These are phyloP conservation scores for Colletotrichum simmondsii DNA, from an alignment of 2,329 filamentous ascomycete species.

Conservation along the genomic window DNA sequence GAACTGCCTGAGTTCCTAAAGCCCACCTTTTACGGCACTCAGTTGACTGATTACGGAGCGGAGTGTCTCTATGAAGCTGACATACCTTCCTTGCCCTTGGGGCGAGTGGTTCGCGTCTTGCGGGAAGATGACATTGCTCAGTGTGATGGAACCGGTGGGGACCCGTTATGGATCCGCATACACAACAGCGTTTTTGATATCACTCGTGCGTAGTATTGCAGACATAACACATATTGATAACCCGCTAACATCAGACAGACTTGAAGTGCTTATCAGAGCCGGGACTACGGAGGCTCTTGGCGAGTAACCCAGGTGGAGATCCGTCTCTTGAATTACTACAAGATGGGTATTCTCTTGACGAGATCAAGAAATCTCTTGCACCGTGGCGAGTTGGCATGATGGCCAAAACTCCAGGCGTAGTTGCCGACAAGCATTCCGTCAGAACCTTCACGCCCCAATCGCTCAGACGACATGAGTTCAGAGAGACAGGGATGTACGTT, in stretches of 20 bases:
- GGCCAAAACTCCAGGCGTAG: not conserved
- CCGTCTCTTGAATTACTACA: constrained; percentile 2
- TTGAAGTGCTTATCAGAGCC: not conserved
- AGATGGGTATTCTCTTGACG: not conserved
- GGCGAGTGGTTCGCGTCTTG: not conserved
- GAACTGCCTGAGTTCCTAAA: not conserved
- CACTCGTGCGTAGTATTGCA: constrained; percentile 7
- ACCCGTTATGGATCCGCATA: constrained; percentile 11
- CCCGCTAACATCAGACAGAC: not conserved
- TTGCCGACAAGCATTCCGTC: not conserved
- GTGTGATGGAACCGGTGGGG: constrained; percentile 8
- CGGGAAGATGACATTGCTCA: constrained; percentile 11
- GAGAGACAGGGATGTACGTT: constrained; percentile 19
- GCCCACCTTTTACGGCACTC: constrained; percentile 1
- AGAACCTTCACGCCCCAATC: not conserved
- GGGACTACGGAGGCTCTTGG: not conserved
- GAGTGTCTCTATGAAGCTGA: not conserved
- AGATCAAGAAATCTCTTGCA: not conserved
- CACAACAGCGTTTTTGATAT: constrained; percentile 27
- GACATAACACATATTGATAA: accelerated
- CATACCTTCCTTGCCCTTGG: not conserved
- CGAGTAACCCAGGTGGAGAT: constrained; percentile 4
- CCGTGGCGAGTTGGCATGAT: constrained; percentile 11
- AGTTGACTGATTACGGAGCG: not conserved
- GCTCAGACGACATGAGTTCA: constrained; percentile 16